Evolutionary conservation across 331 rosid genomes (phyloP).

Genomic region (Spiraea crenata): DNA sequence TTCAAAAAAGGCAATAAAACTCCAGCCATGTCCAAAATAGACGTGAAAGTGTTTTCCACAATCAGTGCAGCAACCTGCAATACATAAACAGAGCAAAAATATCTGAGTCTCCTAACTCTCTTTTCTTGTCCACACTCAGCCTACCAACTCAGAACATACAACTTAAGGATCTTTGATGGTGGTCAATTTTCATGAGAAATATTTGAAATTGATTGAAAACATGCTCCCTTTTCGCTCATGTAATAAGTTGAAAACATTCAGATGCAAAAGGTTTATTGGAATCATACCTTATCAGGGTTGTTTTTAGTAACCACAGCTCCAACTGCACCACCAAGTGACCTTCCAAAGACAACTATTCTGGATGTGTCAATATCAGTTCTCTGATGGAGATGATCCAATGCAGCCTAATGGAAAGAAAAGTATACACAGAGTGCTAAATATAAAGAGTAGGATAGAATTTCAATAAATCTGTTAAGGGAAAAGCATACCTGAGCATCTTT

Average conservation of each 20-base stretch:
- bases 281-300: constrained; percentile 87
- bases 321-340: constrained; percentile 99
- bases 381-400: constrained; percentile 93
- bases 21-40: constrained; percentile 99
- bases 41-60: constrained; percentile 91
- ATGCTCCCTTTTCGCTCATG: neutral
- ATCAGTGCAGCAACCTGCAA: constrained; percentile 85
- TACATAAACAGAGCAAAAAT: constrained; percentile 17
- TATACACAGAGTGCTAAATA: constrained; percentile 1
- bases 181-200: neutral
- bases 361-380: constrained; percentile 88
- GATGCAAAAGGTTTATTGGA: constrained; percentile 1
- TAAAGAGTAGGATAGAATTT: constrained; percentile 1
- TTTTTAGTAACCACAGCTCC: constrained; percentile 80
- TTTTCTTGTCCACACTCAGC: neutral
- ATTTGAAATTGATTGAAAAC: neutral
- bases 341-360: constrained; percentile 88
- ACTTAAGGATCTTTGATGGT: neutral
- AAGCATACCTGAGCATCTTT: constrained; percentile 86
- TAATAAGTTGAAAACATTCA: neutral
- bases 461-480: constrained; percentile 13
- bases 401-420: constrained; percentile 58
- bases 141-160: neutral
- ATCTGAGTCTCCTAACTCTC: neutral
- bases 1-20: constrained; percentile 85